Base-by-base conservation (phyloP, 1,139 yeast species). In the Lipomyces yarrowii region DNA sequence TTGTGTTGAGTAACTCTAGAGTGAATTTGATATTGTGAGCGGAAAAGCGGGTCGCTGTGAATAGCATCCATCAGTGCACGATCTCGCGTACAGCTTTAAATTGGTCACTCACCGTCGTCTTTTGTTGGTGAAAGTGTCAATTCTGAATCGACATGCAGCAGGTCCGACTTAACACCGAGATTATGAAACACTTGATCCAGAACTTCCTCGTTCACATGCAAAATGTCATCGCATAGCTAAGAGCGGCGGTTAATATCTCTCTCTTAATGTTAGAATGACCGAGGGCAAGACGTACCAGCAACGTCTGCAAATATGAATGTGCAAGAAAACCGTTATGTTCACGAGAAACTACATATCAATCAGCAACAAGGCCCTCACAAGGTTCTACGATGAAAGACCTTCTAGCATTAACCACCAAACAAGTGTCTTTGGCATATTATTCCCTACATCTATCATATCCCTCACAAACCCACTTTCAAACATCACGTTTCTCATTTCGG, bases 391-490 rank as follows among this genome's bases (percentile, higher is more conserved):
- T 3, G 18, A 3, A 57, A 18, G 18, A 59, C 62, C 54, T 51
- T 64, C 62, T 7, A 46, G n/a, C 30, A 60, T 13, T 30, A 65
- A 46, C 65, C 65, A 65, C 37, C 23, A 21, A 3, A 53, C 21
- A 8, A 65, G 4, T 11, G 46, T 7, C 8, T 8, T 6, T 15
- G 68, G 68, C 18, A 65, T 23, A 21, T 23, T 21, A 35, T 54
- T 8, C n/a, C 59, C 68, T 13, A 60, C 15, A 10, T 60, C 60
- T 18, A 60, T 33, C 62, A 56, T 57, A 32, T 62, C 64, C 21
- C 58, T 26, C n/a, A 65, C 57, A 48, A 62, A 57, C 6, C 65
- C 65, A 5, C 55, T 39, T 21, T 46, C 35, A 56, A 65, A 62
- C 63, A 56, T 56, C 13, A 56, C 55, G n/a, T 39, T 39, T 33